Conservation (phyloP, 2,329 filamentous ascomycete species). For the Macrophomina phaseolina region DNA sequence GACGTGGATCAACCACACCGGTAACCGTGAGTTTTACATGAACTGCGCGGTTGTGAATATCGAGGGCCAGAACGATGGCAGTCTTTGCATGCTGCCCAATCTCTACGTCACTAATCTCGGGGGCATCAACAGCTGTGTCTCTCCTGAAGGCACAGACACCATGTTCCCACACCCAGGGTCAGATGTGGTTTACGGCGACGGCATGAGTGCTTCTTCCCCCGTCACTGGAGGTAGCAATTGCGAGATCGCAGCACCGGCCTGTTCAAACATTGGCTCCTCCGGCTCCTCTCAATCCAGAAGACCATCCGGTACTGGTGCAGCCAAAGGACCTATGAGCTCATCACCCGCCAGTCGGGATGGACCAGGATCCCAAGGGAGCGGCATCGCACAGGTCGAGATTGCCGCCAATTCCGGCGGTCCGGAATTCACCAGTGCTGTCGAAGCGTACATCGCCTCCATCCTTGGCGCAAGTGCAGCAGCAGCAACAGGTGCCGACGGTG, state of each 20-base stretch:
- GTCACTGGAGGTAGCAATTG: slow-evolving; percentile 37
- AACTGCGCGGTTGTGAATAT: slow-evolving; percentile 78
- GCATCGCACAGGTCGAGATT: slow-evolving; percentile 12
- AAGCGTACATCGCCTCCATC: slow-evolving; percentile 9
- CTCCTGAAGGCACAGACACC: slow-evolving; percentile 44
- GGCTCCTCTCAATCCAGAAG: not conserved
- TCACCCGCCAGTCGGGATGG: not conserved
- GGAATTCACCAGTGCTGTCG: not conserved
- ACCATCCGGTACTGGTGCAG: not conserved
- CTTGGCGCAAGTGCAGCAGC: not conserved
- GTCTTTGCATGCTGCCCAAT: slow-evolving; percentile 45
- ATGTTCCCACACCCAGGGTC: slow-evolving; percentile 50
- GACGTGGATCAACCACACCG: slow-evolving; percentile 73
- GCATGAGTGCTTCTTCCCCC: slow-evolving; percentile 36
- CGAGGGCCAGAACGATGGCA: slow-evolving; percentile 33
- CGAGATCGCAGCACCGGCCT: slow-evolving; percentile 33
- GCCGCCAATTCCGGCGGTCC: not conserved
- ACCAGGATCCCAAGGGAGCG: not conserved
- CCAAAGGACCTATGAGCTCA: not conserved
- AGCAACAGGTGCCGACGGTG: not conserved
- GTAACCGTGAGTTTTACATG: slow-evolving; percentile 87
- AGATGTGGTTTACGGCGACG: slow-evolving; percentile 47
- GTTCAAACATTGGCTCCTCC: not conserved
- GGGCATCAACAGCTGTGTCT: slow-evolving; percentile 48
- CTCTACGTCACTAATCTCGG: slow-evolving; percentile 53